A percentile compares a stretch with the other conserved stretches of the same genome.
These are phyloP conservation scores for Ceratocystis ficicola DNA, from an alignment of 2,329 filamentous ascomycete species.

Conservation along the genomic window DNA sequence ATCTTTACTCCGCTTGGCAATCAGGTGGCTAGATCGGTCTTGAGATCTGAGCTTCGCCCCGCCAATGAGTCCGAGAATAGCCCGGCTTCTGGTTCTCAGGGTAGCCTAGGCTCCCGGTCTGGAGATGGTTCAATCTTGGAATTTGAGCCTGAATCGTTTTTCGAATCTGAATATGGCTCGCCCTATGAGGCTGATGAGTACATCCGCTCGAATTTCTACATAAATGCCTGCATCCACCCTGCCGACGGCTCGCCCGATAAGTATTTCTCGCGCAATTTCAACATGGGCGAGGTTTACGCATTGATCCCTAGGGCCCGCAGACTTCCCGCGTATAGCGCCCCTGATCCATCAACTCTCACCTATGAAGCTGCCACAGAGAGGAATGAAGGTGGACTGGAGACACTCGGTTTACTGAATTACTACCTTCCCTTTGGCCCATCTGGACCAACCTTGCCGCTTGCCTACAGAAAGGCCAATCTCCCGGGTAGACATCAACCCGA, in stretches of 20 bases:
- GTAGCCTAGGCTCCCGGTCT: background rate
- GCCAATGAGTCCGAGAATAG: background rate
- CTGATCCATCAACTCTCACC: background rate
- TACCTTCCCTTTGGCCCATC: background rate
- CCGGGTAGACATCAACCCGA: no score
- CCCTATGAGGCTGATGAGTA: no score
- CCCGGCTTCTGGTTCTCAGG: no score
- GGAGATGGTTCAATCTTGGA: no score
- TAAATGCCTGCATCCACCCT: conserved; percentile 37
- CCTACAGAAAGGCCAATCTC: conserved; percentile 3
- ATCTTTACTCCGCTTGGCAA: background rate
- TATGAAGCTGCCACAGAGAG: conserved; percentile 10
- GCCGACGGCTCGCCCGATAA: conserved; percentile 34
- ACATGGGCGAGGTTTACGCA: conserved; percentile 37
- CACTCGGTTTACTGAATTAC: no score
- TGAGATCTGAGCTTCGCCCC: no score
- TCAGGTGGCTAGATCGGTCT: background rate
- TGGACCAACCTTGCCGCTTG: conserved; percentile 13
- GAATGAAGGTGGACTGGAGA: conserved; percentile 13
- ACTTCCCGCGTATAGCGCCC: conserved; percentile 6
- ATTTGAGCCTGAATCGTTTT: no score
- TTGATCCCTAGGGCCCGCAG: conserved; percentile 31
- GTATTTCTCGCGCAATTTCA: conserved; percentile 39
- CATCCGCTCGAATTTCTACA: background rate
- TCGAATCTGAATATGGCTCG: no score